Percentiles rank a stretch among this genome's conserved stretches.
Conservation (phyloP, 768 basidiomycete genomes). For the Calocera viscosa region DNA sequence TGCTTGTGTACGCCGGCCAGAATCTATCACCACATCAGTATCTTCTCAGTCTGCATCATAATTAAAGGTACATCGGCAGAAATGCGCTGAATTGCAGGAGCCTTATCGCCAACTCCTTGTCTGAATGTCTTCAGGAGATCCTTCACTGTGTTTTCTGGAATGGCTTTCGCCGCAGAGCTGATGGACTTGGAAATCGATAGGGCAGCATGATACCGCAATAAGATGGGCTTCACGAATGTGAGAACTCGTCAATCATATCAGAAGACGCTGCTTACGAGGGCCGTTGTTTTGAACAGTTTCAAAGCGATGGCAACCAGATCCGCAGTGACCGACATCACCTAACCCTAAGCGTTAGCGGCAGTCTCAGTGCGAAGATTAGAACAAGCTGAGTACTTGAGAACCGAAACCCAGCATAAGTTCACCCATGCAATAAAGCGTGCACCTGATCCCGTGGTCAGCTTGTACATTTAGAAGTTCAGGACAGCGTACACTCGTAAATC, state of each 20-base stretch:
- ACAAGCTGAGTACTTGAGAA: slow-evolving; percentile 48
- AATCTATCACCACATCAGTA: slow-evolving; percentile 27
- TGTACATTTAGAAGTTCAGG: neutral
- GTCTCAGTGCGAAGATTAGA: neutral
- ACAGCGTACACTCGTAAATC: slow-evolving; percentile 54
- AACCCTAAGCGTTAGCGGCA: neutral
- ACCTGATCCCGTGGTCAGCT: slow-evolving; percentile 34
- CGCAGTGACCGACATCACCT: slow-evolving; percentile 94
- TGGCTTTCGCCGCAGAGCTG: slow-evolving; percentile 65
- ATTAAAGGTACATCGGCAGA: slow-evolving; percentile 54
- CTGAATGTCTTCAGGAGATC: slow-evolving; percentile 80
- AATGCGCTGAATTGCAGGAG: slow-evolving; percentile 71
- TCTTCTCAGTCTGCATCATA: neutral
- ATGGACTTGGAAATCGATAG: slow-evolving; percentile 66
- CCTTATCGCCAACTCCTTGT: slow-evolving; percentile 64
- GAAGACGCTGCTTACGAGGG: slow-evolving; percentile 41
- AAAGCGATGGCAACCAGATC: slow-evolving; percentile 59
- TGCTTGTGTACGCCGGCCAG: slow-evolving; percentile 44
- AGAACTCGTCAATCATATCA: slow-evolving; percentile 9
- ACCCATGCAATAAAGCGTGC: slow-evolving; percentile 75
- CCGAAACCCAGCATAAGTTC: slow-evolving; percentile 81
- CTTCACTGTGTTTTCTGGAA: slow-evolving; percentile 62
- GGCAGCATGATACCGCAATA: slow-evolving; percentile 73
- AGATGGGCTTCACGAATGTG: slow-evolving; percentile 50
- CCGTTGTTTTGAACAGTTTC: slow-evolving; percentile 54